Evolutionary conservation across 768 basidiomycete genomes (phyloP).

Genomic region (Panaeolus papilionaceus): DNA sequence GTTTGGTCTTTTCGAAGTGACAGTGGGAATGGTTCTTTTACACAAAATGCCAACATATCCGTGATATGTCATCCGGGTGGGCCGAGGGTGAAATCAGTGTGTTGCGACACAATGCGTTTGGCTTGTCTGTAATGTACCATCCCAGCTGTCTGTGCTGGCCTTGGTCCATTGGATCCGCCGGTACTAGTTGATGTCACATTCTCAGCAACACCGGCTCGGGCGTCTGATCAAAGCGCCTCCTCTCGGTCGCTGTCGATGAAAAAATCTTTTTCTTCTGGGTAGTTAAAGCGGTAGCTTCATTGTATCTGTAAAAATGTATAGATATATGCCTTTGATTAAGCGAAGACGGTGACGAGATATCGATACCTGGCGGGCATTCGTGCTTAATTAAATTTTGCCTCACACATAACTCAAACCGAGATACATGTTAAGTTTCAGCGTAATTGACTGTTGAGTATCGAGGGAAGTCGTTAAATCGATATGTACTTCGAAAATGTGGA

Average conservation of each 20-base stretch:
- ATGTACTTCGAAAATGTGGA: background rate
- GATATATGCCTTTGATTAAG: background rate
- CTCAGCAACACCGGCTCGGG: constrained; percentile 9
- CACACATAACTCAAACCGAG: too few species aligned
- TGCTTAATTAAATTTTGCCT: background rate
- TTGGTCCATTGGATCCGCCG: background rate
- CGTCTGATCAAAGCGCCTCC: constrained; percentile 2
- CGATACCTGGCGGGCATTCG: too few species aligned
- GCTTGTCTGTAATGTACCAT: background rate
- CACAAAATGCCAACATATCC: background rate
- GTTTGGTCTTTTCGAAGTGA: background rate
- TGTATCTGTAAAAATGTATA: background rate
- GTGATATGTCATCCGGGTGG: background rate
- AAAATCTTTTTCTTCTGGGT: background rate
- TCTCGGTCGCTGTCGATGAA: background rate
- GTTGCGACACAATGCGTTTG: background rate
- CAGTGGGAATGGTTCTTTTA: constrained; percentile 3
- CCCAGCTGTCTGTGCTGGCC: background rate
- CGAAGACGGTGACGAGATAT: background rate
- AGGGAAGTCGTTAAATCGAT: background rate
- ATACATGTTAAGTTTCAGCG: too few species aligned
- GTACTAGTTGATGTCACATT: background rate
- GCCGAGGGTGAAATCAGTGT: background rate
- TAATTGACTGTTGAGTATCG: too few species aligned
- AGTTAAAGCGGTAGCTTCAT: background rate